Evolutionary conservation across 1,139 yeast genomes (phyloP), one percentile per base, ranked within the genome.

Genomic region (Candida sp.): DNA sequence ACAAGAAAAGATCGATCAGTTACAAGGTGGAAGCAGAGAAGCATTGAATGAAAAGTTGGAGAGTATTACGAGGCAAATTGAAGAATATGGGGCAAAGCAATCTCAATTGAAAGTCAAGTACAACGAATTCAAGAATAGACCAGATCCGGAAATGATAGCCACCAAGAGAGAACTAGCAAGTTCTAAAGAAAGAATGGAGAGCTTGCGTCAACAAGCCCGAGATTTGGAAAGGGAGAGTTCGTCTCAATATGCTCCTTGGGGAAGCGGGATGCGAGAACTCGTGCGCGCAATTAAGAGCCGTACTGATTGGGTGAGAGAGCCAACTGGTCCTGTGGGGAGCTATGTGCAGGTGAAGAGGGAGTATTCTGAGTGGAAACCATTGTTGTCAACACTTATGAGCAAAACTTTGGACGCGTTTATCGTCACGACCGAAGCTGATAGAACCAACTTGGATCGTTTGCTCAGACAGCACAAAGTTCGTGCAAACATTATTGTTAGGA

Each of bases 271-370:
- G 67, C 69, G 65, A 25, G 47, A 51, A 1, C 68, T 84, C 5
- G 60, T 87, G 7, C 56, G 60, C 1, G 81, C 71, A 1, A 81
- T 90, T 9, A 62, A 71, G 22, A 56, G 59, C 6, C 60, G 41
- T 54, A 57, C 44, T 33, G 63, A 49, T 71, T 89, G 81, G 77
- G 75, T 72, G 23, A 57, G 64, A 2, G 62, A 59, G 25, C 96
- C 96, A 0, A 66, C 89, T n/a, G 99, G 99, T 0, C 99, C 99
- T 0, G 54, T 93, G 1, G 98, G 98, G 0, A 60, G 76, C 7
- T 73, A 73, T 53, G 75, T 92, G 3, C 75, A 81, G 7, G 72
- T 94, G 12, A 88, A 84, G 57, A 65, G 69, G 1, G 83, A 78
- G 22, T 81, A 70, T 57, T 70, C 75, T n/a, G 67, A 76, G 40